Evolutionary conservation across 2,329 filamentous ascomycete species (phyloP).

Genomic region (Penicillium corylophilum): DNA sequence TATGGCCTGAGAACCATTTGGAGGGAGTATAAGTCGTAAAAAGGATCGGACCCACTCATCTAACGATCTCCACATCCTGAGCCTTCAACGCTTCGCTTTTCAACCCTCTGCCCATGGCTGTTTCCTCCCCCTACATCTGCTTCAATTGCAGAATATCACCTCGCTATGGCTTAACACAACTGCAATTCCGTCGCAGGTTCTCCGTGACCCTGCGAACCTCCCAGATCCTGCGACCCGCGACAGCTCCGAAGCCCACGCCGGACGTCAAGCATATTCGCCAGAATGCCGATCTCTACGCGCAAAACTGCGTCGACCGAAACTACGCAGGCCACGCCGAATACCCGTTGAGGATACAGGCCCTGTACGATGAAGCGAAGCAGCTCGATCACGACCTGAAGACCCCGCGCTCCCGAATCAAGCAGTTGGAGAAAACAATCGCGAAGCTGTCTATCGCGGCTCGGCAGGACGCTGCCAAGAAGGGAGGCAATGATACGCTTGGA

Average conservation of each 20-base stretch:
- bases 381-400: conserved; percentile 42
- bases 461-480: conserved; percentile 15
- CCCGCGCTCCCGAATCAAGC: conserved; percentile 45
- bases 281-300: conserved; percentile 74
- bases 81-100: conserved; percentile 7
- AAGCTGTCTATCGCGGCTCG: conserved; percentile 30
- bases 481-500: conserved; percentile 5
- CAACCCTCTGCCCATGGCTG: conserved; percentile 22
- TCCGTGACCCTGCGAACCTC: conserved; percentile 20
- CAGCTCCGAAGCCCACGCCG: conserved; percentile 74
- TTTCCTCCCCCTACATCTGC: conserved; percentile 33
- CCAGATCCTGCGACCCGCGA: conserved; percentile 56
- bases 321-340: conserved; percentile 60
- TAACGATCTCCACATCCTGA: conserved; percentile 12
- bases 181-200: conserved; percentile 21
- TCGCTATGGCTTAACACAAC: conserved; percentile 10
- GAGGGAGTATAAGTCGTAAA: no score
- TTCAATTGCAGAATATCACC: conserved; percentile 32
- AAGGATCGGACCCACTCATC: background rate
- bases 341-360: conserved; percentile 52
- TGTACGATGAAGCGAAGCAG: conserved; percentile 37
- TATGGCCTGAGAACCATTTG: no score
- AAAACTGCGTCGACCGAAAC: conserved; percentile 83
- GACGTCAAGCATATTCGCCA: conserved; percentile 89
- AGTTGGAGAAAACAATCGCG: conserved; percentile 44